Evolutionary conservation across 2,329 filamentous ascomycete species (phyloP).

Genomic region (Aspergillus sp.): DNA sequence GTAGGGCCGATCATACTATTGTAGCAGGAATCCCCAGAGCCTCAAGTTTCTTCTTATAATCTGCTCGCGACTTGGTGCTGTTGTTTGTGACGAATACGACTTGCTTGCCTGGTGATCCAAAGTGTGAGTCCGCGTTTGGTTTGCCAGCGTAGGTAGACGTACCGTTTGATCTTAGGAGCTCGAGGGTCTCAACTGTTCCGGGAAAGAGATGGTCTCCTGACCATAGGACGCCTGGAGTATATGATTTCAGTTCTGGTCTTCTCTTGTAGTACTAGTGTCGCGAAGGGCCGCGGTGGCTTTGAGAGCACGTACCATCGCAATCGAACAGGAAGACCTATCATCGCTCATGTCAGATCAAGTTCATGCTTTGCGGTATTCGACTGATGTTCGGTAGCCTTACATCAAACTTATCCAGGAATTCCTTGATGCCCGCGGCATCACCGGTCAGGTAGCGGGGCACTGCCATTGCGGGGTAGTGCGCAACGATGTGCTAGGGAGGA

Average conservation of each 20-base stretch:
- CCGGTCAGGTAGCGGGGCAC: conserved; percentile 71
- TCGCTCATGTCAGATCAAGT: not conserved
- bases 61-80: conserved; percentile 90
- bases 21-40: conserved; percentile 76
- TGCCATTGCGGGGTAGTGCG: conserved; percentile 29
- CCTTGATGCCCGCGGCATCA: conserved; percentile 73
- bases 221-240: conserved; percentile 83
- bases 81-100: conserved; percentile 98
- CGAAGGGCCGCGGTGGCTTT: not conserved
- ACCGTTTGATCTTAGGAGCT: conserved; percentile 83
- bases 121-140: not conserved
- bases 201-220: conserved; percentile 90
- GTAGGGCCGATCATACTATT: conserved; percentile 51
- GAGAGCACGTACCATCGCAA: conserved; percentile 76
- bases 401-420: conserved; percentile 90
- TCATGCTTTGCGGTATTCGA: not conserved
- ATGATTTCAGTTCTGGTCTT: conserved; percentile 20
- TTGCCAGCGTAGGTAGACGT: conserved; percentile 9
- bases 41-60: conserved; percentile 92
- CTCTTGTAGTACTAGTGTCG: not conserved
- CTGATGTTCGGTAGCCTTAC: conserved; percentile 58
- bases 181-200: conserved; percentile 81
- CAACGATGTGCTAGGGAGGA: not conserved
- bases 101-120: conserved; percentile 70
- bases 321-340: conserved; percentile 87